A percentile compares a stretch with the other conserved stretches of the same genome.
Conservation (phyloP, 345 rosid genomes). For the Populus deltoides region DNA sequence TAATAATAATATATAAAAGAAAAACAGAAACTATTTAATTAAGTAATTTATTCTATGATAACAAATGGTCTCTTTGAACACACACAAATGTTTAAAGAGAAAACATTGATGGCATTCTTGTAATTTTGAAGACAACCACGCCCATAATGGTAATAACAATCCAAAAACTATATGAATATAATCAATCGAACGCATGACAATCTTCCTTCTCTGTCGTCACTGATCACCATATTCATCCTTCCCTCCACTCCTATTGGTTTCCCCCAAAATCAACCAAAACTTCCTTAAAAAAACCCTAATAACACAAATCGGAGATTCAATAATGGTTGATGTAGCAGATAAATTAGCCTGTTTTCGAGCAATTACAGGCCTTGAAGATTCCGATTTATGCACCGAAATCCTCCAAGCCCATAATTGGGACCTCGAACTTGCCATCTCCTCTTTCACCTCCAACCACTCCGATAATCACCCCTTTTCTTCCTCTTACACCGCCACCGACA, state of each 20-base stretch:
- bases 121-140: no score
- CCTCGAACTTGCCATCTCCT: conserved; percentile 93
- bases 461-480: conserved; percentile 2
- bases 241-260: not conserved
- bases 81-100: no score
- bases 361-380: conserved; percentile 88
- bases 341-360: conserved; percentile 90
- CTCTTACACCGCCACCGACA: conserved; percentile 5
- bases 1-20: no score
- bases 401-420: conserved; percentile 98
- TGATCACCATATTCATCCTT: not conserved
- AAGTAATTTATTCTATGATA: no score
- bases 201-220: not conserved
- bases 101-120: no score
- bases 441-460: conserved; percentile 52
- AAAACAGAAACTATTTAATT: no score
- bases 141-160: no score
- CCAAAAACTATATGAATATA: not conserved
- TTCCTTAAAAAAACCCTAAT: not conserved
- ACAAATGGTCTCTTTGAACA: no score
- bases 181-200: not conserved
- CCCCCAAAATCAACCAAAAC: not conserved
- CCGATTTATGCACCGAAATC: conserved; percentile 88
- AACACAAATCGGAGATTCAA: not conserved
- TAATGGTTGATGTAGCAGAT: conserved; percentile 81